These are phyloP conservation scores for Potentilla sterilis DNA, from an alignment of 306 rosid genomes.

Conservation along the genomic window DNA sequence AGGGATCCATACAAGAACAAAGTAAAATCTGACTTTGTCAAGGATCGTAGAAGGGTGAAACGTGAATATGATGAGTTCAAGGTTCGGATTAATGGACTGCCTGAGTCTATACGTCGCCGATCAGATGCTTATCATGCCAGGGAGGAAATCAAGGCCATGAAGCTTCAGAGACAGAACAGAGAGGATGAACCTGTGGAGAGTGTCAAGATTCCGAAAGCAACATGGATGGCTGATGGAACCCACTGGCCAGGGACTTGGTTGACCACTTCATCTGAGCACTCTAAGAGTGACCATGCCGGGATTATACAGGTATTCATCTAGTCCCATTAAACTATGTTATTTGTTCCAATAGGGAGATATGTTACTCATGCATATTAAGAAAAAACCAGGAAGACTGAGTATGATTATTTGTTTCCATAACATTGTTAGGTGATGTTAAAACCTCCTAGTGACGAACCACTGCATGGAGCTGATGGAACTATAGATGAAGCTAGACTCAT, in stretches of 20 bases:
- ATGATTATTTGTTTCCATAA: conserved; percentile 10
- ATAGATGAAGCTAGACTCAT: conserved; percentile 63
- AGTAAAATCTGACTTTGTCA: conserved; percentile 81
- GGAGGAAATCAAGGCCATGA: conserved; percentile 95
- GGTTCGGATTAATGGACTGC: conserved; percentile 85
- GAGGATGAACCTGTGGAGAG: conserved; percentile 69
- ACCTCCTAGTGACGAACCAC: conserved; percentile 96
- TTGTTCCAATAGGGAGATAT: conserved; percentile 4
- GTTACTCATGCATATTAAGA: background rate
- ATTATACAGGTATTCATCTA: conserved; percentile 73
- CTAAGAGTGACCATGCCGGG: conserved; percentile 91
- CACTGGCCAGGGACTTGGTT: conserved; percentile 99
- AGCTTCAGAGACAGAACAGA: conserved; percentile 70
- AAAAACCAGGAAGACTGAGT: background rate
- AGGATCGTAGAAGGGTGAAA: conserved; percentile 86
- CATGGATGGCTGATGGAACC: conserved; percentile 99
- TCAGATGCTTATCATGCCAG: conserved; percentile 96
- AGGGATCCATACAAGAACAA: conserved; percentile 94
- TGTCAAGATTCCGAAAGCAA: conserved; percentile 80
- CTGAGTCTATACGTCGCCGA: conserved; percentile 90
- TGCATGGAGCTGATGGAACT: conserved; percentile 61
- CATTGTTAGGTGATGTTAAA: conserved; percentile 91
- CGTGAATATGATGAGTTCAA: conserved; percentile 99
- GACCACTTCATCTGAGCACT: conserved; percentile 65
- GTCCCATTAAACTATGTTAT: conserved; percentile 8